phyloP scores from a whole-genome alignment of 768 basidiomycete genomes.

The Boletus sp. region DNA sequence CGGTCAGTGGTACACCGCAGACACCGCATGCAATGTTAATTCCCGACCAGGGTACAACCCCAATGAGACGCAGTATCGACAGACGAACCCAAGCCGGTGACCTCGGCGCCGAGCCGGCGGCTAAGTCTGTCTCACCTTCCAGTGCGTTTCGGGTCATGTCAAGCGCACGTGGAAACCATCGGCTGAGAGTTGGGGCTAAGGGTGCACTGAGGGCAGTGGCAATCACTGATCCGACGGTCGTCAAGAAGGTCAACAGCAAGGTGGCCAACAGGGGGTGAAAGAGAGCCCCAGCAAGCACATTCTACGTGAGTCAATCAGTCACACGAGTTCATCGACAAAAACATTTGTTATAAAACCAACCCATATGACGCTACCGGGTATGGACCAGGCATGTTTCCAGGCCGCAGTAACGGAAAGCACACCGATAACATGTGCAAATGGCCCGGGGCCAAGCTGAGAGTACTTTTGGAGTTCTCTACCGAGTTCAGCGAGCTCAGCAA shows the following conservation, averaged over 20 bases:
- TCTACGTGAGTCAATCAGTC: constrained; percentile 46
- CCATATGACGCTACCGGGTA: constrained; percentile 93
- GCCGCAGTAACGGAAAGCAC: constrained; percentile 82
- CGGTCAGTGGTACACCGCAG: constrained; percentile 71
- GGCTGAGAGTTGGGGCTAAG: constrained; percentile 78
- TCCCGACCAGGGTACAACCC: constrained; percentile 95
- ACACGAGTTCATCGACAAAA: constrained; percentile 3
- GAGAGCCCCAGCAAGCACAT: constrained; percentile 85
- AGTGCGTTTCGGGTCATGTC: constrained; percentile 82
- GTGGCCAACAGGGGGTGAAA: constrained; percentile 84
- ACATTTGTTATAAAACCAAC: constrained; percentile 40
- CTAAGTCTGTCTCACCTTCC: constrained; percentile 57
- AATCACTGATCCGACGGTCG: constrained; percentile 81
- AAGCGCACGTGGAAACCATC: constrained; percentile 80
- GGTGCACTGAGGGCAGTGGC: constrained; percentile 82
- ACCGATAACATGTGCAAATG: constrained; percentile 73
- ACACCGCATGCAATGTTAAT: constrained; percentile 97
- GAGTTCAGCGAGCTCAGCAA: constrained; percentile 72
- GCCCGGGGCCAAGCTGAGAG: constrained; percentile 62
- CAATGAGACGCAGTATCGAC: constrained; percentile 84
- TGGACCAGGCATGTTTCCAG: constrained; percentile 98
- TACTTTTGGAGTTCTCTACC: constrained; percentile 77
- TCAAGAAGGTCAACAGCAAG: constrained; percentile 76
- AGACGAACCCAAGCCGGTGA: constrained; percentile 76
- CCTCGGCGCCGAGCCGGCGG: constrained; percentile 35